phyloP scores from a whole-genome alignment of 208 protist species.

The Chromosphaera perkinsii region DNA sequence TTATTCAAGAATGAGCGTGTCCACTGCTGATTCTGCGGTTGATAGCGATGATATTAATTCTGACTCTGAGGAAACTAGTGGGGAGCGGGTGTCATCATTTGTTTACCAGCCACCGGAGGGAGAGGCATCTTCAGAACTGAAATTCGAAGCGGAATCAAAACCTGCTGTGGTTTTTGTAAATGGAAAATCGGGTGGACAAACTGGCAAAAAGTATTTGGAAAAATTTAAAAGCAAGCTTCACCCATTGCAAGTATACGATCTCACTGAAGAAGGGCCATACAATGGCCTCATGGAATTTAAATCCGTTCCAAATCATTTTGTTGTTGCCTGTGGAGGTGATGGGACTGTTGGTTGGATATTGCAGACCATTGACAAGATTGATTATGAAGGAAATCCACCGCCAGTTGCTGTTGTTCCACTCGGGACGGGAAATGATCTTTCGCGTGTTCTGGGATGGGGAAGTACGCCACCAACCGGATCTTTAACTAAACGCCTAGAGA shows the following conservation, averaged over 20 bases:
- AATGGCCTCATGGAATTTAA: background rate
- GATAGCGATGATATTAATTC: too few relatives aligned
- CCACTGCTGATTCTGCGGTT: too few relatives aligned
- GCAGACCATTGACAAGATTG: slow-evolving; percentile 21
- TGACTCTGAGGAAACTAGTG: too few relatives aligned
- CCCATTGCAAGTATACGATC: slow-evolving; percentile 51
- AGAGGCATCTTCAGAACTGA: too few relatives aligned
- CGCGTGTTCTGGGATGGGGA: slow-evolving; percentile 61
- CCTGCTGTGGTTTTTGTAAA: slow-evolving; percentile 52
- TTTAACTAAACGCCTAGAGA: too few relatives aligned
- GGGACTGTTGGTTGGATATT: slow-evolving; percentile 63
- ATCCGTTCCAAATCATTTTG: slow-evolving; percentile 4
- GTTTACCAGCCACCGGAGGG: too few relatives aligned
- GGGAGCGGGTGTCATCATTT: too few relatives aligned
- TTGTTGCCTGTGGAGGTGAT: slow-evolving; percentile 64
- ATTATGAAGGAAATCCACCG: background rate
- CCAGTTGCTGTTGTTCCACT: slow-evolving; percentile 53
- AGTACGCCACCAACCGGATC: too few relatives aligned
- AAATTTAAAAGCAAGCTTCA: slow-evolving; percentile 42
- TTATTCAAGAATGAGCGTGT: too few relatives aligned
- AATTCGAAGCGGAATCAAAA: too few relatives aligned
- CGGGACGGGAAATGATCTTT: slow-evolving; percentile 65
- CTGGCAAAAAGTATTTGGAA: slow-evolving; percentile 36
- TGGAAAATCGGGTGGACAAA: slow-evolving; percentile 46
- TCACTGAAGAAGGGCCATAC: slow-evolving; percentile 36